Conservation (phyloP, 345 rosid genomes). For the Salix arbutifolia region DNA sequence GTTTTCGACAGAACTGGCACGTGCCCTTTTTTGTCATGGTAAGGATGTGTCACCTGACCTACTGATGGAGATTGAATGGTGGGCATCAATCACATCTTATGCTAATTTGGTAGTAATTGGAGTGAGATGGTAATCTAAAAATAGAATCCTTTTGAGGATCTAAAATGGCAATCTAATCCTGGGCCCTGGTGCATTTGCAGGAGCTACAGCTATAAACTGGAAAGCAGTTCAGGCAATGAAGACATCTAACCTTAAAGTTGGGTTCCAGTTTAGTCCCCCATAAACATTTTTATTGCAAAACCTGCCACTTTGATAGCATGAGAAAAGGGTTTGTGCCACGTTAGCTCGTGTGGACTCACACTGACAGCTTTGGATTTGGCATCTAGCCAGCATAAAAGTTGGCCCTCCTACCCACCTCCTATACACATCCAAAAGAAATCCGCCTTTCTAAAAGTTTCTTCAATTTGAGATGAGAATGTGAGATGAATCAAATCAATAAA, state of each 20-base stretch:
- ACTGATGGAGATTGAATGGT: neutral
- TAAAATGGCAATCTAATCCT: neutral
- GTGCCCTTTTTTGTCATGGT: neutral
- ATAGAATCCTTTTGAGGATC: neutral
- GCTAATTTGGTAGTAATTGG: neutral
- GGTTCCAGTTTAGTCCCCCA: neutral
- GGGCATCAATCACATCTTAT: neutral
- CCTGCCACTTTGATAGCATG: neutral
- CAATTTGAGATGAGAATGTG: neutral
- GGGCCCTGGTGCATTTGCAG: slow-evolving; percentile 6
- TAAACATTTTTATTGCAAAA: neutral
- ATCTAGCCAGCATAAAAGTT: slow-evolving; percentile 1
- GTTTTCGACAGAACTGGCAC: neutral
- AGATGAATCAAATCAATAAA: neutral
- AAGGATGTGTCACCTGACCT: slow-evolving; percentile 1
- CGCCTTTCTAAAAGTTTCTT: neutral
- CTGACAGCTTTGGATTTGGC: slow-evolving; percentile 1
- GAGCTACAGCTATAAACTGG: neutral
- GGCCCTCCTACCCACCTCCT: neutral
- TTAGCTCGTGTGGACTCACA: neutral
- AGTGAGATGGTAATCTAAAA: neutral
- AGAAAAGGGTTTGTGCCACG: slow-evolving; percentile 10
- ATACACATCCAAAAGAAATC: neutral
- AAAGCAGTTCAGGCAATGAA: neutral
- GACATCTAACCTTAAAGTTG: neutral